phyloP scores from a whole-genome alignment of 2,329 filamentous ascomycete species.

The Cercospora berteroae region DNA sequence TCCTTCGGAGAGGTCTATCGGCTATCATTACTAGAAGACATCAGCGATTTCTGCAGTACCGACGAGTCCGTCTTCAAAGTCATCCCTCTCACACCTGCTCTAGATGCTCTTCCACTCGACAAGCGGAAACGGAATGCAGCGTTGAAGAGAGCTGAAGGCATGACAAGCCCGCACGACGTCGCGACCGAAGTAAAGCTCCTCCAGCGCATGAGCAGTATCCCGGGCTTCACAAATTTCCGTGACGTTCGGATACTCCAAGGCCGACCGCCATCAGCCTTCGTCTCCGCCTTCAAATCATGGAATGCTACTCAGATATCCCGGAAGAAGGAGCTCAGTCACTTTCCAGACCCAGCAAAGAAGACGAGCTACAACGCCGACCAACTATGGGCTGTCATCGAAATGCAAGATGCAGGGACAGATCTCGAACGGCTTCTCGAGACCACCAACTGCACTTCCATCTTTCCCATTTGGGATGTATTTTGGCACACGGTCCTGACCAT shows the following conservation, averaged over 20 bases:
- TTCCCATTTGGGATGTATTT: conserved; percentile 61
- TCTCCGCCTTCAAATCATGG: conserved; percentile 46
- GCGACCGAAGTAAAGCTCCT: conserved; percentile 52
- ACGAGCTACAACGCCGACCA: conserved; percentile 55
- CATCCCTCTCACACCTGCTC: conserved; percentile 40
- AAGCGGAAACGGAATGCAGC: conserved; percentile 52
- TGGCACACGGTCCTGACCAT: conserved; percentile 64
- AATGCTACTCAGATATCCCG: conserved; percentile 45
- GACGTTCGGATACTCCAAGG: conserved; percentile 59
- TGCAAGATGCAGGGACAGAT: conserved; percentile 63
- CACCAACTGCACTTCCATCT: conserved; percentile 41
- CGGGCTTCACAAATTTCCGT: conserved; percentile 62
- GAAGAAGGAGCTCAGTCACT: conserved; percentile 45
- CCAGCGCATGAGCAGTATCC: conserved; percentile 57
- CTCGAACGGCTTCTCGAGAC: conserved; percentile 44
- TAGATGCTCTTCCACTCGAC: conserved; percentile 44
- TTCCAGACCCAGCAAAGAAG: conserved; percentile 57
- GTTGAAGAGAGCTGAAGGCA: conserved; percentile 43
- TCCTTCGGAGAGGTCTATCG: conserved; percentile 67
- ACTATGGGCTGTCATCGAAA: conserved; percentile 64
- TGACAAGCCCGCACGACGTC: conserved; percentile 47
- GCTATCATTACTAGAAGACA: conserved; percentile 42
- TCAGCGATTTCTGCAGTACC: conserved; percentile 31
- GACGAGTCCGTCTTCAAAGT: conserved; percentile 52
- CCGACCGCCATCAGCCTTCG: conserved; percentile 53